These are phyloP conservation scores for Trematosphaeria pertusa DNA, from an alignment of 2,329 filamentous ascomycete species.

Conservation along the genomic window DNA sequence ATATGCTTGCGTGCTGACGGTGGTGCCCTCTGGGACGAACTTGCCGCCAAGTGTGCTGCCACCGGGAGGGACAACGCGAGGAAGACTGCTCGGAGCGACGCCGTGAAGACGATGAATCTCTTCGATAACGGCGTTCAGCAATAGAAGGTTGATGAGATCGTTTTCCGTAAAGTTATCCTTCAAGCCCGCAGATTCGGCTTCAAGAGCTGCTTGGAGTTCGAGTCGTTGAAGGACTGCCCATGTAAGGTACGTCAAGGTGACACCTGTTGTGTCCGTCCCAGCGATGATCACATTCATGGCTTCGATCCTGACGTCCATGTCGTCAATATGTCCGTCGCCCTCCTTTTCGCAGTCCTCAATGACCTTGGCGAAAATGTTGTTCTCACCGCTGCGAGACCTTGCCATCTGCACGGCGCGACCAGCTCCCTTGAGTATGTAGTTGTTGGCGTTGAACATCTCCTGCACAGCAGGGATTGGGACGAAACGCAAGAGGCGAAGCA, in stretches of 20 bases:
- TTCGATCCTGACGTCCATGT: slow-evolving; percentile 37
- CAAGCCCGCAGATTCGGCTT: slow-evolving; percentile 28
- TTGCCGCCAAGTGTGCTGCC: slow-evolving; percentile 45
- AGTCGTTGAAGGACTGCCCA: slow-evolving; percentile 39
- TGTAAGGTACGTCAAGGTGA: slow-evolving; percentile 43
- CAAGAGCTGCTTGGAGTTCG: slow-evolving; percentile 26
- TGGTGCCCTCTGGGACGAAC: slow-evolving; percentile 44
- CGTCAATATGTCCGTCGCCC: slow-evolving; percentile 26
- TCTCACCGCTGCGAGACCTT: slow-evolving; percentile 34
- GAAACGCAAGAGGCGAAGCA: slow-evolving; percentile 42
- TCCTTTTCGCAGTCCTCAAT: slow-evolving; percentile 29
- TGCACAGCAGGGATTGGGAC: slow-evolving; percentile 37
- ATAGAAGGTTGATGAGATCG: slow-evolving; percentile 37
- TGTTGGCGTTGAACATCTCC: slow-evolving; percentile 45
- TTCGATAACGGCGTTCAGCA: slow-evolving; percentile 47
- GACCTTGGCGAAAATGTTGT: slow-evolving; percentile 39
- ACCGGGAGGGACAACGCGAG: slow-evolving; percentile 43
- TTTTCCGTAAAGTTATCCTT: slow-evolving; percentile 22
- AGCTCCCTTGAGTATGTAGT: slow-evolving; percentile 39
- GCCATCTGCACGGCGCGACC: slow-evolving; percentile 40
- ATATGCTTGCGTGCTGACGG: slow-evolving; percentile 49
- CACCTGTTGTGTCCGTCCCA: slow-evolving; percentile 44
- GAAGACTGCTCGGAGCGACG: slow-evolving; percentile 44
- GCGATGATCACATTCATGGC: slow-evolving; percentile 42
- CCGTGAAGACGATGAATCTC: slow-evolving; percentile 49